Evolutionary conservation across 768 basidiomycete species (phyloP).

Genomic region (Tylopilus intermedius): DNA sequence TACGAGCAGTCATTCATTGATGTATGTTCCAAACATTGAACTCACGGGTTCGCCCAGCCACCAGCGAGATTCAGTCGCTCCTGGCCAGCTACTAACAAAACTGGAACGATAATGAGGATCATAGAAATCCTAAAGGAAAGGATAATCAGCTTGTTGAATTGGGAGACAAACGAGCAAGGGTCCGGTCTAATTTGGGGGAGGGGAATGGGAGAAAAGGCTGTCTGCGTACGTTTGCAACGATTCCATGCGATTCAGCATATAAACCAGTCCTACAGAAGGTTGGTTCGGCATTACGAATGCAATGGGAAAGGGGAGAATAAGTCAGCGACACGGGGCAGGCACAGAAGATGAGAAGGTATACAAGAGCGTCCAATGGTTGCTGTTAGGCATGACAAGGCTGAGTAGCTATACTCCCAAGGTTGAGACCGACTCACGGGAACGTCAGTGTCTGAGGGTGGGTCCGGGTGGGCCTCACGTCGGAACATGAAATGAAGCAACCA

Average conservation of each 20-base stretch:
- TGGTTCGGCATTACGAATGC: neutral
- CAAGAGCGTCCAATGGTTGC: conserved; percentile 88
- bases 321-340: neutral
- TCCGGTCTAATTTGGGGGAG: no score
- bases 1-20: neutral
- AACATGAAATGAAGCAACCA: neutral
- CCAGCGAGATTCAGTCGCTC: conserved; percentile 58
- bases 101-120: conserved; percentile 55
- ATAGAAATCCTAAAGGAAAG: conserved; percentile 68
- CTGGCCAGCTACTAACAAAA: conserved; percentile 62
- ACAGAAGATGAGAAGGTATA: conserved; percentile 31
- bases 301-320: neutral
- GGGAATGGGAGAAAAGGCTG: neutral
- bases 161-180: no score
- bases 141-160: neutral
- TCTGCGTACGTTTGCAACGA: conserved; percentile 69
- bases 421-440: conserved; percentile 61
- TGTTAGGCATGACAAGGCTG: conserved; percentile 26
- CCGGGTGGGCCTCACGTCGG: conserved; percentile 2
- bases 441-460: conserved; percentile 58
- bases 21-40: conserved; percentile 9
- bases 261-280: conserved; percentile 65
- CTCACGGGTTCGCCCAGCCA: conserved; percentile 83
- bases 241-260: conserved; percentile 81
- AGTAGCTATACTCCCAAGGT: neutral